These are phyloP conservation scores for Solanum virginianum DNA, from an alignment of 257 asterid genomes.

Conservation along the genomic window DNA sequence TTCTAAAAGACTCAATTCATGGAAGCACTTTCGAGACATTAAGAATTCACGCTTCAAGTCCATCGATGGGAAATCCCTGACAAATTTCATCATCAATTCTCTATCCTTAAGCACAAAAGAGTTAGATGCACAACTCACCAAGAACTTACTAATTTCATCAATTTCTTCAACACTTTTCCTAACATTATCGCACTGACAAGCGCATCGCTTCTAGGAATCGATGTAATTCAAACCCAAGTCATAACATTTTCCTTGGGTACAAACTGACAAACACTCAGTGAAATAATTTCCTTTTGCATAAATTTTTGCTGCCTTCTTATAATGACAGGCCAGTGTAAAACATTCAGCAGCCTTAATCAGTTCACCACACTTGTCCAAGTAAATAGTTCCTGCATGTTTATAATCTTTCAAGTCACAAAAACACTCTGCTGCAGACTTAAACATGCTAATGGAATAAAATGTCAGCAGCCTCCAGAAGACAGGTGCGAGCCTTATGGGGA, in stretches of 20 bases:
- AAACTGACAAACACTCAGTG: slow-evolving; percentile 32
- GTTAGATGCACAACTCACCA: slow-evolving; percentile 30
- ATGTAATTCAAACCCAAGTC: slow-evolving; percentile 32
- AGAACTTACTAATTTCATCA: slow-evolving; percentile 21
- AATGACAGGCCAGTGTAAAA: slow-evolving; percentile 28
- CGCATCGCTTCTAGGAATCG: slow-evolving; percentile 30
- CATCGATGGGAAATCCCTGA: slow-evolving; percentile 29
- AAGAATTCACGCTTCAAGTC: slow-evolving; percentile 36
- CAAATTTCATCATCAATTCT: slow-evolving; percentile 31
- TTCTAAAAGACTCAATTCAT: slow-evolving; percentile 36
- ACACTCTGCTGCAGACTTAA: slow-evolving; percentile 54
- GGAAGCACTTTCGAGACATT: slow-evolving; percentile 21
- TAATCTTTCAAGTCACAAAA: slow-evolving; percentile 44
- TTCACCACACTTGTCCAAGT: slow-evolving; percentile 31
- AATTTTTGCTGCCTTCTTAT: slow-evolving; percentile 30
- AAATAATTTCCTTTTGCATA: slow-evolving; percentile 32
- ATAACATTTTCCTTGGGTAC: slow-evolving; percentile 26
- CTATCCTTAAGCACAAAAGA: slow-evolving; percentile 16
- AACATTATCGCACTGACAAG: not conserved
- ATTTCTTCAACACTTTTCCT: slow-evolving; percentile 5
- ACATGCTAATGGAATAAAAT: slow-evolving; percentile 33
- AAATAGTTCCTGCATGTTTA: slow-evolving; percentile 41
- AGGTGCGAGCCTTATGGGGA: slow-evolving; percentile 12
- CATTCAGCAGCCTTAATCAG: slow-evolving; percentile 46
- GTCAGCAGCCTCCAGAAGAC: slow-evolving; percentile 56